Conservation (phyloP, 2,329 filamentous ascomycete genomes). For the Phaeophleospora eucalypticola region DNA sequence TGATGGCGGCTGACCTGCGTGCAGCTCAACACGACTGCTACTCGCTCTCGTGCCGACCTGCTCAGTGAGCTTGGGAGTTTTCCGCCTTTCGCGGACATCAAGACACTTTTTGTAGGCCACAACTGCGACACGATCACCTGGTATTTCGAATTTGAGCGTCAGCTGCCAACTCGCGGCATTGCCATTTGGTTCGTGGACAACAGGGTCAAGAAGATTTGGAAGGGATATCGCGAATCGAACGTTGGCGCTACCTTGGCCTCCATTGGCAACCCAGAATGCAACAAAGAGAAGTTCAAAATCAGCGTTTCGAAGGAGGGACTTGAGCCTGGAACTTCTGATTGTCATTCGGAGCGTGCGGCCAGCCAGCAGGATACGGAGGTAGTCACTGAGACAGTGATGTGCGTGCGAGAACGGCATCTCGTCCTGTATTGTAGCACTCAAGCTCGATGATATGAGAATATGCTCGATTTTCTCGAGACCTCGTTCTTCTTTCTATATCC, state of each 20-base stretch:
- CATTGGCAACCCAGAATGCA: constrained; percentile 15
- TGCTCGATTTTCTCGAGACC: too few species aligned
- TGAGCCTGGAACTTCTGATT: not conserved
- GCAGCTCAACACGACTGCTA: constrained; percentile 15
- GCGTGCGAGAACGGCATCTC: too few species aligned
- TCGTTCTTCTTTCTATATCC: too few species aligned
- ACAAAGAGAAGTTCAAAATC: constrained; percentile 2
- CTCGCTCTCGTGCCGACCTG: constrained; percentile 9
- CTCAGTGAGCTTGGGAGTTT: constrained; percentile 14
- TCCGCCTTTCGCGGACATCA: constrained; percentile 10
- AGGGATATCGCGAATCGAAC: constrained; percentile 17
- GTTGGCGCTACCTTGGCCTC: constrained; percentile 12
- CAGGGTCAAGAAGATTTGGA: constrained; percentile 14
- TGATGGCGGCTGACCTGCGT: not conserved
- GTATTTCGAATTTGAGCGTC: constrained; percentile 18
- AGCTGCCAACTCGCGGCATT: constrained; percentile 16
- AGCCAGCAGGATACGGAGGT: not conserved
- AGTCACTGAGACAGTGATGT: too few species aligned
- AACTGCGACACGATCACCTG: constrained; percentile 21
- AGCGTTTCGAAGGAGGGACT: constrained; percentile 6
- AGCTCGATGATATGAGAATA: too few species aligned
- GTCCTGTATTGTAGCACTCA: too few species aligned
- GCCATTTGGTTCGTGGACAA: constrained; percentile 16
- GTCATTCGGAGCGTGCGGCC: not conserved
- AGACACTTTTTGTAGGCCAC: constrained; percentile 14